Percentiles rank a stretch among this genome's conserved stretches.
Evolutionary conservation across 2,329 filamentous ascomycete species (phyloP).

Genomic region (Bipolaris zeicola): DNA sequence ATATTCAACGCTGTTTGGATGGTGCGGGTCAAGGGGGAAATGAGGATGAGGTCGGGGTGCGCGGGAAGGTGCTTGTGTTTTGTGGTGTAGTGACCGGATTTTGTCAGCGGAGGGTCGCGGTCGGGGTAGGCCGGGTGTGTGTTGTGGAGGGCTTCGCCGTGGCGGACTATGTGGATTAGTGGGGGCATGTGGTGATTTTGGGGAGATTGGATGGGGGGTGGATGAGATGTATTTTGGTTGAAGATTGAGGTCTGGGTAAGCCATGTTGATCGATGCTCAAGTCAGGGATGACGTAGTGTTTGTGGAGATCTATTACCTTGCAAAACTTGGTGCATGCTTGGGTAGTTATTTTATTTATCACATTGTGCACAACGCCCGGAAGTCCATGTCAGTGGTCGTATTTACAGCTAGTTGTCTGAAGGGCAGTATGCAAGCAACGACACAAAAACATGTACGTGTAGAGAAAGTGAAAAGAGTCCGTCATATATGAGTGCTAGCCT

Average conservation of each 20-base stretch:
- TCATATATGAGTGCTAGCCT: no score
- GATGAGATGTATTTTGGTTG: neutral
- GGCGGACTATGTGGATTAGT: constrained; percentile 26
- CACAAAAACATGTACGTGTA: no score
- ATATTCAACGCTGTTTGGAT: constrained; percentile 31
- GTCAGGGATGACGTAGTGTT: neutral
- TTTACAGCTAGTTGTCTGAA: no score
- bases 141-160: constrained; percentile 32
- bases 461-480: no score
- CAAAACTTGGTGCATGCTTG: neutral
- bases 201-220: no score
- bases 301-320: neutral
- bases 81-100: constrained; percentile 16
- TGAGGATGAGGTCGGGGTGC: constrained; percentile 25
- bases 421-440: no score
- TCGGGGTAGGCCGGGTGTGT: constrained; percentile 19
- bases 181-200: neutral
- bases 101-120: constrained; percentile 28
- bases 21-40: constrained; percentile 34
- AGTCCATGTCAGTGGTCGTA: no score
- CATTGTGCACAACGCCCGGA: neutral
- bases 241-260: neutral
- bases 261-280: neutral
- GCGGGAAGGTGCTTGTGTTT: constrained; percentile 12
- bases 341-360: neutral